Evolutionary conservation across 2,329 filamentous ascomycete genomes (phyloP).

Genomic region (Colletotrichum noveboracense): DNA sequence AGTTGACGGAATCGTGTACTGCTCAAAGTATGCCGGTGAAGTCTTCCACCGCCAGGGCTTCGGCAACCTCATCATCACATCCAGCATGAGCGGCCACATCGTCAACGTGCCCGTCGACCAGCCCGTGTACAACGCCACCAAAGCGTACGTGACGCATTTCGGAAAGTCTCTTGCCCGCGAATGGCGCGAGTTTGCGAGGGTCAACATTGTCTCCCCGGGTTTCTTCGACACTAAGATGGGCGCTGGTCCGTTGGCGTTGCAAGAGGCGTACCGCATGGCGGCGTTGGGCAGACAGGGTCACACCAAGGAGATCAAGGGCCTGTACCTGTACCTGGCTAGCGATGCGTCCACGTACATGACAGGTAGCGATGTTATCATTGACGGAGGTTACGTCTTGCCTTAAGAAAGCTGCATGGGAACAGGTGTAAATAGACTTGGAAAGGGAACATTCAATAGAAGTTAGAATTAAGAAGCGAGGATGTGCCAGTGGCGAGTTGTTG

Average conservation of each 20-base stretch:
- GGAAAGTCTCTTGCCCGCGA: conserved; percentile 60
- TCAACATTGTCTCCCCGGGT: conserved; percentile 59
- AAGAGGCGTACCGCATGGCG: conserved; percentile 56
- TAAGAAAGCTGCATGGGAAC: background rate
- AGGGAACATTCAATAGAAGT: background rate
- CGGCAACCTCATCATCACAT: conserved; percentile 58
- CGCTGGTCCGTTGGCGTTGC: conserved; percentile 43
- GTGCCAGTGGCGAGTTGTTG: background rate
- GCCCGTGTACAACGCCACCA: conserved; percentile 55
- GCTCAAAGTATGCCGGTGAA: conserved; percentile 47
- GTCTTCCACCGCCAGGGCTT: conserved; percentile 47
- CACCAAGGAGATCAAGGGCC: conserved; percentile 69
- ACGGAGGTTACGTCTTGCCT: conserved; percentile 37
- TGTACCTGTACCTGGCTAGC: conserved; percentile 58
- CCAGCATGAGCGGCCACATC: conserved; percentile 53
- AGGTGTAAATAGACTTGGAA: background rate
- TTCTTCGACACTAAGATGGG: conserved; percentile 64
- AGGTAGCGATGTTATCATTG: conserved; percentile 53
- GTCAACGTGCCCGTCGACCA: conserved; percentile 55
- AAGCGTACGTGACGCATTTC: conserved; percentile 61
- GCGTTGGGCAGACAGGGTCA: conserved; percentile 62
- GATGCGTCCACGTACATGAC: conserved; percentile 57
- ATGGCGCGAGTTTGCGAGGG: conserved; percentile 62
- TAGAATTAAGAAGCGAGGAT: background rate
- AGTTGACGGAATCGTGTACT: conserved; percentile 52